These are phyloP conservation scores for Symbiodinium natans DNA, from an alignment of 73 alveolate genomes.

Conservation along the genomic window DNA sequence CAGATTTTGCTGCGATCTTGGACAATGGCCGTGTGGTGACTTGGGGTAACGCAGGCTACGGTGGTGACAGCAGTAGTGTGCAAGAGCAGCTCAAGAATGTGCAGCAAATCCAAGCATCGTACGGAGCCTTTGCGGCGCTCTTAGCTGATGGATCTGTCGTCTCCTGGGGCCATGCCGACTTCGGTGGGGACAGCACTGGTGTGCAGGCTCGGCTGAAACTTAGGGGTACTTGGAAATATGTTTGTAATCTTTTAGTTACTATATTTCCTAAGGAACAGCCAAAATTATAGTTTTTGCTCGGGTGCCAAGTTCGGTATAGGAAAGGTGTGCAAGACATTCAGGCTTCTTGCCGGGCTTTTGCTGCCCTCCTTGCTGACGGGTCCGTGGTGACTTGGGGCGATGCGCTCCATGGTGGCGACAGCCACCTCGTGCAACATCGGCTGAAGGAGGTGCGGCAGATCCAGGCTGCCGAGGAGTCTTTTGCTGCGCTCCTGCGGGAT, in stretches of 20 bases:
- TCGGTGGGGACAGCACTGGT: not conserved
- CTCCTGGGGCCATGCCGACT: not conserved
- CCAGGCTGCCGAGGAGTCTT: too few species aligned
- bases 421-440: too few species aligned
- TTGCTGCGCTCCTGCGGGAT: too few species aligned
- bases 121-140: not conserved
- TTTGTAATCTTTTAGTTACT: too few species aligned
- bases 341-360: not conserved
- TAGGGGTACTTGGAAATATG: too few species aligned
- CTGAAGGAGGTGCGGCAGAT: too few species aligned
- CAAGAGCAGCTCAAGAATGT: not conserved
- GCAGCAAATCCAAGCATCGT: not conserved
- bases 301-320: too few species aligned
- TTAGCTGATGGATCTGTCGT: not conserved
- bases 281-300: too few species aligned
- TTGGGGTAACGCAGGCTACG: not conserved
- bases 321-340: not conserved
- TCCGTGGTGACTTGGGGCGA: not conserved
- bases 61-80: not conserved
- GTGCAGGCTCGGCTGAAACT: not conserved
- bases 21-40: not conserved
- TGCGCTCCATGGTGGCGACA: too few species aligned
- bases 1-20: not conserved
- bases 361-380: not conserved
- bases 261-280: too few species aligned